Evolutionary conservation across 176 grass and related monocot species (phyloP).

Genomic region (Olyra latifolia): DNA sequence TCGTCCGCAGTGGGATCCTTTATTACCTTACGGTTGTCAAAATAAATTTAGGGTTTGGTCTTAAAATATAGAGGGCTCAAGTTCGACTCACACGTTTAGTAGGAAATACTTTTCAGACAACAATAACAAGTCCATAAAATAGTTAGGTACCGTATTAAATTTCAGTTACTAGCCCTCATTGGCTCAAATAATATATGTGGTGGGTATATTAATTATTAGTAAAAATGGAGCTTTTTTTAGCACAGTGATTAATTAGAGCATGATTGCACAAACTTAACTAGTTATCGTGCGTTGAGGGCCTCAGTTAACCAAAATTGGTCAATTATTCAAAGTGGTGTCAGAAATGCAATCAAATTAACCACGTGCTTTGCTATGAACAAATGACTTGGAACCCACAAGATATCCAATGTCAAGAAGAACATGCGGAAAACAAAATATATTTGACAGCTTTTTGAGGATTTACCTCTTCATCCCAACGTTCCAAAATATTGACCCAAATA

Average conservation of each 20-base stretch:
- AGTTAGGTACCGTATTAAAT: not conserved
- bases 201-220: not conserved
- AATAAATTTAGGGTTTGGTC: not conserved
- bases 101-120: not conserved
- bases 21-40: not conserved
- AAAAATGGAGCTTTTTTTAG: too few species aligned
- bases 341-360: not conserved
- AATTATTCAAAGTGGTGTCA: too few species aligned
- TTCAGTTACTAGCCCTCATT: not conserved
- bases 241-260: too few species aligned
- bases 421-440: conserved; percentile 1
- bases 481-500: conserved; percentile 80
- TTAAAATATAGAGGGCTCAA: not conserved
- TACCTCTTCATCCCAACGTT: conserved; percentile 59
- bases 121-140: not conserved
- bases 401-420: not conserved
- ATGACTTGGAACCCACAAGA: not conserved
- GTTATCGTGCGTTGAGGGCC: not conserved
- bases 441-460: not conserved
- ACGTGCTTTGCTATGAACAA: not conserved
- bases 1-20: not conserved
- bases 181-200: not conserved
- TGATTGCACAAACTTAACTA: not conserved
- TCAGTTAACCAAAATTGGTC: not conserved
- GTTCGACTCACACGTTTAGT: too few species aligned